Conservation (phyloP, 345 rosid species). For the Eucalyptus erythrocorys region DNA sequence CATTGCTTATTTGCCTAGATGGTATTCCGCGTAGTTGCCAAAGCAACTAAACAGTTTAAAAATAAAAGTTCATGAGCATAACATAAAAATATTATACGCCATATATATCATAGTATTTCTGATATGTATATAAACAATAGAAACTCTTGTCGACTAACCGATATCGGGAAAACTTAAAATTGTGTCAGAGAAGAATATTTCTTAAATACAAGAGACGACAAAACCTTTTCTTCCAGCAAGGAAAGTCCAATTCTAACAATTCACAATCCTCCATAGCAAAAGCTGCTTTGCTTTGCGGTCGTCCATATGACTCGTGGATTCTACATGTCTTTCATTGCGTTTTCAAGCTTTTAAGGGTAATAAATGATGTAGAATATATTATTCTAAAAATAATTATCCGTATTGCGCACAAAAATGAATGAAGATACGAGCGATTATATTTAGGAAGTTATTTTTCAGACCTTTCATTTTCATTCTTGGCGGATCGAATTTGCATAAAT, state of each 20-base stretch:
- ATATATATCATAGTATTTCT: not conserved
- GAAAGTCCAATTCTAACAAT: not conserved
- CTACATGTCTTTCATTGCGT: not conserved
- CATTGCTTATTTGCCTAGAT: not conserved
- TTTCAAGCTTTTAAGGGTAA: not conserved
- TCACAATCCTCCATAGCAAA: not conserved
- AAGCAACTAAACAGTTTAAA: not conserved
- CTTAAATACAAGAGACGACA: not conserved
- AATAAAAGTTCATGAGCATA: not conserved
- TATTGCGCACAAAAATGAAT: not conserved
- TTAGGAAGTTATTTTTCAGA: not conserved
- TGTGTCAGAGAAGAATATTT: not conserved
- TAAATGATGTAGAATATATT: not conserved
- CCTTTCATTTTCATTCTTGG: not conserved
- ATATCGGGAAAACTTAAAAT: too few relatives aligned
- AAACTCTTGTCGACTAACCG: not conserved
- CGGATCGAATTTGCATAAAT: not conserved
- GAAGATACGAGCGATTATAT: too few relatives aligned
- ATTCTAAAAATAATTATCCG: not conserved
- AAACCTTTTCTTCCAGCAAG: not conserved
- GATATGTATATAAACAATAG: not conserved
- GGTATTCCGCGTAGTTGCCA: not conserved
- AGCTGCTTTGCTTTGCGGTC: not conserved
- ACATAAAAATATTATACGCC: not conserved
- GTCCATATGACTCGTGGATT: not conserved